Percentiles rank a stretch among this genome's conserved stretches.
phyloP scores from a whole-genome alignment of 2,329 filamentous ascomycete species.

The Rachicladosporium sp. region DNA sequence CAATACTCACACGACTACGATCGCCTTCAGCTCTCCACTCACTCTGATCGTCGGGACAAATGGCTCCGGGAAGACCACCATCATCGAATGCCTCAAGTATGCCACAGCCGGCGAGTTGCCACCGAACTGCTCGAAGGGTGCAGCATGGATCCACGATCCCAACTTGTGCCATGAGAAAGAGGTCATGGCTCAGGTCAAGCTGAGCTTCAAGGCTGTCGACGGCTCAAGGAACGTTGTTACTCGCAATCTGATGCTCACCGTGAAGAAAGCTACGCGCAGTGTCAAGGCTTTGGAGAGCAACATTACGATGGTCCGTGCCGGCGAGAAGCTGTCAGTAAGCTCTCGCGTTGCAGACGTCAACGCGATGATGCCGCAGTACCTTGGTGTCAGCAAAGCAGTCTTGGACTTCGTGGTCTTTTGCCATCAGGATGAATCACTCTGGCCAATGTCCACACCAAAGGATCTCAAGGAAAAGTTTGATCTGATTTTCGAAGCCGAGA shows the following conservation, averaged over 20 bases:
- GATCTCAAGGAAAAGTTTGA: conserved; percentile 89
- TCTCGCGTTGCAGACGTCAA: conserved; percentile 73
- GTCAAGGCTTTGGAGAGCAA: conserved; percentile 79
- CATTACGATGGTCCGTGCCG: conserved; percentile 62
- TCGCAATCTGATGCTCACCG: conserved; percentile 70
- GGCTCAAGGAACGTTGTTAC: conserved; percentile 72
- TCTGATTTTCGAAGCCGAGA: conserved; percentile 92
- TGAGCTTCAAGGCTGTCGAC: conserved; percentile 70
- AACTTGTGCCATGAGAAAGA: conserved; percentile 81
- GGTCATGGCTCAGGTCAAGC: conserved; percentile 79
- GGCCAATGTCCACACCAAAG: conserved; percentile 83
- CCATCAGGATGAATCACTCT: conserved; percentile 93
- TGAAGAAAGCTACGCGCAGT: conserved; percentile 65
- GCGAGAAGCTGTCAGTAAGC: conserved; percentile 67
- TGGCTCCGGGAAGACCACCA: conserved; percentile 96
- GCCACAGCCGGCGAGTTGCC: conserved; percentile 88
- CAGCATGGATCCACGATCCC: conserved; percentile 95
- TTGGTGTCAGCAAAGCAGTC: conserved; percentile 82
- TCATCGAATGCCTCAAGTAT: conserved; percentile 98
- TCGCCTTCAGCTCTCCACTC: conserved; percentile 78
- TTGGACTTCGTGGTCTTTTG: conserved; percentile 96
- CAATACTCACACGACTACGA: conserved; percentile 59
- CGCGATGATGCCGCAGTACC: conserved; percentile 66
- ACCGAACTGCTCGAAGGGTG: conserved; percentile 74
- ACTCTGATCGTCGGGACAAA: conserved; percentile 96